Conservation (phyloP, 108 stramenopile species). For the Skeletonema tropicum region DNA sequence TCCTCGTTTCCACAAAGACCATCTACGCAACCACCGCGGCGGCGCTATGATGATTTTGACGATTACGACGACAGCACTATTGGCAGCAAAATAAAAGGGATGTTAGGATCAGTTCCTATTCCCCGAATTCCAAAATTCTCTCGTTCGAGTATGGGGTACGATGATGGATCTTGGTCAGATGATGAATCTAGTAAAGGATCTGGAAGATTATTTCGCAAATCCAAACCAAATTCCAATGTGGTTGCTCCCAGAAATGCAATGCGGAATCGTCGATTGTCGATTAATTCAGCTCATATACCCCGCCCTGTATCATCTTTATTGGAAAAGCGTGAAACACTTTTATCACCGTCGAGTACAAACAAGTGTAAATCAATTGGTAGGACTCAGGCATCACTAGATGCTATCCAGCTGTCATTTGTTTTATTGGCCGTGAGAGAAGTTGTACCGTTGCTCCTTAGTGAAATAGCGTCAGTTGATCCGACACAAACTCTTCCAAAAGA, state of each 20-base stretch:
- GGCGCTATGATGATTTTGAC: conserved; percentile 21
- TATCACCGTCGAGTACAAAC: conserved; percentile 21
- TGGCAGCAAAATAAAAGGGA: conserved; percentile 39
- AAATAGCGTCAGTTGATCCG: neutral
- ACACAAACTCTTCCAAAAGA: neutral
- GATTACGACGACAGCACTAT: conserved; percentile 41
- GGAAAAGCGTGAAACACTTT: conserved; percentile 33
- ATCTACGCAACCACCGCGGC: conserved; percentile 4
- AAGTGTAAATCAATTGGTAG: conserved; percentile 56
- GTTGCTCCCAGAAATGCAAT: neutral
- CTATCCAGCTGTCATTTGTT: conserved; percentile 45
- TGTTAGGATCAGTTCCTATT: conserved; percentile 35
- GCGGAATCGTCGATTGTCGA: neutral
- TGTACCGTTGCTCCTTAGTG: conserved; percentile 31
- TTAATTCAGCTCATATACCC: conserved; percentile 14
- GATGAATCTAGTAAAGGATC: conserved; percentile 31
- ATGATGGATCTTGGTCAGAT: conserved; percentile 52
- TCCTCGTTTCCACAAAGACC: conserved; percentile 1
- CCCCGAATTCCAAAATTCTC: conserved; percentile 35
- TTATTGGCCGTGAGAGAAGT: conserved; percentile 44
- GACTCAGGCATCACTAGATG: conserved; percentile 56
- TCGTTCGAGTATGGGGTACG: conserved; percentile 14
- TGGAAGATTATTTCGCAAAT: neutral
- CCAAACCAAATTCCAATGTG: neutral
- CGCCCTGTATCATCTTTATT: conserved; percentile 38